Percentiles rank a stretch among this genome's conserved stretches.
Conservation (phyloP, 208 protist species). For the Wallacemonas sp. region DNA sequence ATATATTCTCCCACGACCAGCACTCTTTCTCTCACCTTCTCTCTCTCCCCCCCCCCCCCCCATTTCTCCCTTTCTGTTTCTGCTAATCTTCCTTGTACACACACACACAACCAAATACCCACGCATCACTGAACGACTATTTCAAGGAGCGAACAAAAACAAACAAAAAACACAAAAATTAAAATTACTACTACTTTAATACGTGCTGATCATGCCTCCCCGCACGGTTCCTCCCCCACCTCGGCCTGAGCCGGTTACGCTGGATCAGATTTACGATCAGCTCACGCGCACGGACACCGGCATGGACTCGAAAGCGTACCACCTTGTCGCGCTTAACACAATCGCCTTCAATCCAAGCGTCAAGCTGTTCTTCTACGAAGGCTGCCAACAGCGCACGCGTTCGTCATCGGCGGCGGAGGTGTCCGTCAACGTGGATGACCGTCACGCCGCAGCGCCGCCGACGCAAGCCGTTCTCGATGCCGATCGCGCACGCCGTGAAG, state of each 20-base stretch:
- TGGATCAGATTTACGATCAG: slow-evolving; percentile 74
- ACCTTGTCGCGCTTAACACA: slow-evolving; percentile 76
- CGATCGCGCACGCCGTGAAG: slow-evolving; percentile 43
- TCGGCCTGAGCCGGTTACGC: slow-evolving; percentile 77
- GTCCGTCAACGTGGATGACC: slow-evolving; percentile 5
- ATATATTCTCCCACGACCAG: too few relatives aligned
- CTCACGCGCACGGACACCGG: slow-evolving; percentile 40
- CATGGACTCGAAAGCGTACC: slow-evolving; percentile 64
- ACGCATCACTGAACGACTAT: too few relatives aligned
- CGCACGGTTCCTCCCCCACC: slow-evolving; percentile 57
- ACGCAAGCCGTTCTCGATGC: not conserved
- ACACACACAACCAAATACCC: too few relatives aligned
- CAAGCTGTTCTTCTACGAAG: slow-evolving; percentile 81
- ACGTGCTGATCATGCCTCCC: slow-evolving; percentile 19
- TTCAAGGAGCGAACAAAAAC: not conserved
- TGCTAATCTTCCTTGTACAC: slow-evolving; percentile 8
- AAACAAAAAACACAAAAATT: slow-evolving; percentile 2
- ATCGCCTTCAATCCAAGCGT: slow-evolving; percentile 80
- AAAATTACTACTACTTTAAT: not conserved
- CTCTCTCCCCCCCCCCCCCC: slow-evolving; percentile 3
- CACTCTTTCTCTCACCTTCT: too few relatives aligned
- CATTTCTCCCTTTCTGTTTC: slow-evolving; percentile 2
- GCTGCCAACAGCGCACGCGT: slow-evolving; percentile 19
- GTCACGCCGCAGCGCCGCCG: not conserved
- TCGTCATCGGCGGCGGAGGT: not conserved